Base-by-base conservation (phyloP, 257 asterid species). In the Solanum pennellii region DNA sequence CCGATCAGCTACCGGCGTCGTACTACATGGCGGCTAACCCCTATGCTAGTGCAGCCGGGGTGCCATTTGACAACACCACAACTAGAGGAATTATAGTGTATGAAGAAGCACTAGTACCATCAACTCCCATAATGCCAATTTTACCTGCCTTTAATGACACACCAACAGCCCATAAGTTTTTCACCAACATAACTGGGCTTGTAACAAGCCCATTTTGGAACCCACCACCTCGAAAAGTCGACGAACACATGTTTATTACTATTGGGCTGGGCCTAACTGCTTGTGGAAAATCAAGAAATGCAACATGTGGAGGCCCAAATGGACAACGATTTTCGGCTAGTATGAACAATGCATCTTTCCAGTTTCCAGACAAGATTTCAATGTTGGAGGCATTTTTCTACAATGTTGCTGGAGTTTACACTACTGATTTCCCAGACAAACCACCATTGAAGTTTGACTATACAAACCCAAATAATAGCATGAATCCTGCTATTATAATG, bases 321-420 rank as follows among this genome's bases (percentile, higher is more conserved):
- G 93, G 94, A 0, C 91, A 90, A 12, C 77, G 94, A 68, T 90
- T 93, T 33, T 65, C 93, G 0, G 92, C 94, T n/a, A 92, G 96
- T 59, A 12, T 93, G 88, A 93, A 93, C 89, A 92, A 93, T 83
- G 56, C 90, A 3, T 91, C 94, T 49, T 92, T 92, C 45, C 91
- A 90, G 1, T 25, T 42, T 9, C 94, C 94, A 1, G 1, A 49
- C 1, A 79, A 20, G 14, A 86, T 92, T 45, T 86, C 87, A 75
- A 77, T 93, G 31, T 91, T 93, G 1, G 89, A 65, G 79, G 94
- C 94, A 2, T 92, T 92, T 35, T 91, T 90, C 23, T 7, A 47
- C 3, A 29, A 86, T 1, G 52, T 88, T 12, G 3, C 39, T 18
- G 93, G 93, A 27, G 80, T 90, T 8, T 93, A 87, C 21, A 88